Evolutionary conservation across 2,329 filamentous ascomycete species (phyloP).

Genomic region (Fusarium buharicum): DNA sequence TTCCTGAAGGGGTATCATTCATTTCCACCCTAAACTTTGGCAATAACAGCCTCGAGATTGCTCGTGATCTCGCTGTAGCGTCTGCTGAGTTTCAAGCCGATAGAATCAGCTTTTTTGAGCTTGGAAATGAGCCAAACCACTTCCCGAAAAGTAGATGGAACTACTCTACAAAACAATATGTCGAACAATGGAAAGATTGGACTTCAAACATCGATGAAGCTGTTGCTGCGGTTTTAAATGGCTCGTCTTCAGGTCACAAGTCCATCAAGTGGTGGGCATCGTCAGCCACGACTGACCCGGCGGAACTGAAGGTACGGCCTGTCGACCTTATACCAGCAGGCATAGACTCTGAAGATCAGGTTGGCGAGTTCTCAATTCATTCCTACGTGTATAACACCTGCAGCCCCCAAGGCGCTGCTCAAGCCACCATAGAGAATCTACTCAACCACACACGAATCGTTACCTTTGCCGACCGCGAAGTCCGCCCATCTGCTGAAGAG

Average conservation of each 20-base stretch:
- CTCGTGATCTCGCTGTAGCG: slow-evolving; percentile 27
- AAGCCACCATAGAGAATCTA: slow-evolving; percentile 9
- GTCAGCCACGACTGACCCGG: slow-evolving; percentile 32
- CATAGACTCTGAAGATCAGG: slow-evolving; percentile 22
- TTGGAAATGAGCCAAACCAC: slow-evolving; percentile 35
- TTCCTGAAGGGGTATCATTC: slow-evolving; percentile 25
- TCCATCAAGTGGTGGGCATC: slow-evolving; percentile 32
- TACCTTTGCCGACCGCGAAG: slow-evolving; percentile 13
- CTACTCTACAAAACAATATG: slow-evolving; percentile 20
- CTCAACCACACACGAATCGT: slow-evolving; percentile 14
- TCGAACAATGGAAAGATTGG: slow-evolving; percentile 20
- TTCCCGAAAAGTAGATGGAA: slow-evolving; percentile 23
- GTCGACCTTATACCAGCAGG: slow-evolving; percentile 31
- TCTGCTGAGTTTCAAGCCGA: slow-evolving; percentile 20
- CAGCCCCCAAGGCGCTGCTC: neutral
- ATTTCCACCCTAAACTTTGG: slow-evolving; percentile 35
- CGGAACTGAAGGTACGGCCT: slow-evolving; percentile 27
- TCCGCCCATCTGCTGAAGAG: slow-evolving; percentile 19
- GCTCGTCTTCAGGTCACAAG: neutral
- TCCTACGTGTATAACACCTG: slow-evolving; percentile 14
- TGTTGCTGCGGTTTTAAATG: neutral
- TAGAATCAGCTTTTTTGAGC: slow-evolving; percentile 28
- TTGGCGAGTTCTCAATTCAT: slow-evolving; percentile 12
- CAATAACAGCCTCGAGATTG: slow-evolving; percentile 33
- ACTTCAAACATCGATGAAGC: slow-evolving; percentile 10